phyloP scores from a whole-genome alignment of 1,284 basidiomycete species.

The Naganishia albida region DNA sequence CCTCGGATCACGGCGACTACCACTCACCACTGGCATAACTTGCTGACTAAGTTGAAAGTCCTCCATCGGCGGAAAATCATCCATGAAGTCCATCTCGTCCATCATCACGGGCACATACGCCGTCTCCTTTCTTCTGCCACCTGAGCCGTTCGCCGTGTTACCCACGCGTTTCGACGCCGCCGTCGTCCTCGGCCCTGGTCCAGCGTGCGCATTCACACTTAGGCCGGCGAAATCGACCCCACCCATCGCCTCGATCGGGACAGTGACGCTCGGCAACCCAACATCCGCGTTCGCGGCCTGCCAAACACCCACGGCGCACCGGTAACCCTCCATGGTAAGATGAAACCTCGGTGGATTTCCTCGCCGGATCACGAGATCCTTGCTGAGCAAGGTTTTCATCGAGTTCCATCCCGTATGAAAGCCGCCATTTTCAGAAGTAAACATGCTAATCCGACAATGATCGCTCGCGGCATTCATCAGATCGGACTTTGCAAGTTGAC shows the following conservation, averaged over 20 bases:
- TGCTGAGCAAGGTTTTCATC: constrained; percentile 50
- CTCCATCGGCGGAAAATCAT: not conserved
- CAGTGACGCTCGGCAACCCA: constrained; percentile 12
- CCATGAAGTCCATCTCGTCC: constrained; percentile 9
- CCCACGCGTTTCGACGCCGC: not conserved
- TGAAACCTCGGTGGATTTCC: constrained; percentile 50
- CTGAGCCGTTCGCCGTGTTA: too few species aligned
- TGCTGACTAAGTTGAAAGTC: not conserved
- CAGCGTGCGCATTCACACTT: constrained; percentile 7
- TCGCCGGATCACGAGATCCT: constrained; percentile 47
- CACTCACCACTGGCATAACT: not conserved
- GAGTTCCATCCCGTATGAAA: constrained; percentile 50
- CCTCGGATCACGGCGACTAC: not conserved
- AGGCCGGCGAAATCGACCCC: constrained; percentile 1
- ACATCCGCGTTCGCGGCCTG: constrained; percentile 3
- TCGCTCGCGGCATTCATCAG: constrained; percentile 44
- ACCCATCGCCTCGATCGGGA: constrained; percentile 23
- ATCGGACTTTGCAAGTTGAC: constrained; percentile 48
- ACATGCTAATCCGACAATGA: constrained; percentile 47
- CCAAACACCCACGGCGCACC: constrained; percentile 21
- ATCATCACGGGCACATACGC: constrained; percentile 4
- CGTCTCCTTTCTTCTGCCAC: not conserved
- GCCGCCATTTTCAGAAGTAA: constrained; percentile 46
- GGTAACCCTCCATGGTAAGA: constrained; percentile 49
- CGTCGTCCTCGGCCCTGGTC: constrained; percentile 18